Base-by-base conservation (phyloP, 257 asterid genomes). In the Fraxinus americana region DNA sequence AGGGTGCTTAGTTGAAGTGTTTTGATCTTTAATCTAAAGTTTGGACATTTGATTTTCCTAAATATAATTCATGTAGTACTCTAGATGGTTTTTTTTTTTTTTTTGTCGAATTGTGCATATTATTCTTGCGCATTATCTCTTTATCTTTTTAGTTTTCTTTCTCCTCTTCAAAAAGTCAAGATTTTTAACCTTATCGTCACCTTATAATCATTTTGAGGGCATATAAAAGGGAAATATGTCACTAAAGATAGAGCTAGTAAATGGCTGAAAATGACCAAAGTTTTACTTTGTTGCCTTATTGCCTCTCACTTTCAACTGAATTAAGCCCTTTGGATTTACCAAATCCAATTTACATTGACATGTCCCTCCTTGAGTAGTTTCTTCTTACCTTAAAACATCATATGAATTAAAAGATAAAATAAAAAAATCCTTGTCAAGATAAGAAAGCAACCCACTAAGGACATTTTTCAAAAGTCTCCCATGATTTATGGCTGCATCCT, bases 401-500 rank as follows among this genome's bases (percentile, higher is more conserved):
- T 25, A 25, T 7, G 23, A 3, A 21, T 23, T 25, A 61, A 61
- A 7, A 21, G 5, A 5, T 54, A 13, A 50, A 19, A 16, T 2
- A 50, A 41, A 10, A 41, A 10, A 63, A 25, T 25, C 36, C 2
- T 63, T 63, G 34, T 63, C 69, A 25, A 63, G 69, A 25, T 25
- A 63, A 63, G 69, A 23, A 23, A 27, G 35, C 69, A 63, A 25
- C 69, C 69, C 69, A 63, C 69, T 63, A 63, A 63, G 69, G 21
- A 3, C 19, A 63, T 25, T 25, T 25, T 63, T 63, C 34, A 25
- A 23, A 63, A 25, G 35, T 63, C 35, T 23, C 69, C 69, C 32
- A 23, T 63, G 69, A 63, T 25, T 63, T 63, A 23, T 7, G 69
- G 17, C 34, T 25, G 25, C 69, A 25, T 63, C 35, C 17, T 63